Conservation (phyloP, 2,329 filamentous ascomycete genomes). For the Aureobasidium sp. region DNA sequence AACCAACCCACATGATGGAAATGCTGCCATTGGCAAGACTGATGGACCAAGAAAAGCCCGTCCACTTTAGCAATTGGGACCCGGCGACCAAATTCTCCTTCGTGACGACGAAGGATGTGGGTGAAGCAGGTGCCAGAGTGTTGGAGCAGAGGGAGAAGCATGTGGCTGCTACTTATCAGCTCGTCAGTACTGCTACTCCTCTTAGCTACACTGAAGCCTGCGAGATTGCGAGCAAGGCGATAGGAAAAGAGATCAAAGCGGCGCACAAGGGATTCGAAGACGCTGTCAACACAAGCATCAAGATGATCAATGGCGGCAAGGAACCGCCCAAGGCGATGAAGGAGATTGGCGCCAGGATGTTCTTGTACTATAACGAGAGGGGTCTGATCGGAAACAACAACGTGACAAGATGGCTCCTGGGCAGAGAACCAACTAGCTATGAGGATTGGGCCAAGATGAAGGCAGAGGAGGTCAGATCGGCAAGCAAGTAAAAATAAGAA, state of each 20-base stretch:
- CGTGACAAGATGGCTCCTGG: slow-evolving; percentile 21
- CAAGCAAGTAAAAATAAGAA: not conserved
- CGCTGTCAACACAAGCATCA: slow-evolving; percentile 17
- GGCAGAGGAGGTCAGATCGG: slow-evolving; percentile 1
- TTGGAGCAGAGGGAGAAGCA: slow-evolving; percentile 25
- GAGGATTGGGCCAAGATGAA: slow-evolving; percentile 17
- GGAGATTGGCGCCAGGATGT: slow-evolving; percentile 18
- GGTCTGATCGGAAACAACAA: slow-evolving; percentile 22
- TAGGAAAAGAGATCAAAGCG: slow-evolving; percentile 25
- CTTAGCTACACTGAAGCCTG: slow-evolving; percentile 21
- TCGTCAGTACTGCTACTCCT: slow-evolving; percentile 21
- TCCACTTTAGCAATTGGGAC: slow-evolving; percentile 22
- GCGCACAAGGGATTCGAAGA: slow-evolving; percentile 20
- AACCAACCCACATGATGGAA: slow-evolving; percentile 32
- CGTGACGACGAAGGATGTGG: slow-evolving; percentile 25
- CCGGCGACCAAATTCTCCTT: slow-evolving; percentile 24
- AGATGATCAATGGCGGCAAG: slow-evolving; percentile 16
- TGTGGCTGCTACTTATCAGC: slow-evolving; percentile 26
- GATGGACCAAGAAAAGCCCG: slow-evolving; percentile 18
- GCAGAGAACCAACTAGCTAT: slow-evolving; percentile 18
- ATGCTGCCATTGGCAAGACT: slow-evolving; percentile 23
- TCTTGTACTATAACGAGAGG: slow-evolving; percentile 21
- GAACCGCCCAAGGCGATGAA: slow-evolving; percentile 9
- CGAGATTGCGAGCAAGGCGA: slow-evolving; percentile 19
- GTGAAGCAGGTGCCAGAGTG: slow-evolving; percentile 23